phyloP scores from a whole-genome alignment of 345 rosid genomes.

The Hibiscus tridactylites region DNA sequence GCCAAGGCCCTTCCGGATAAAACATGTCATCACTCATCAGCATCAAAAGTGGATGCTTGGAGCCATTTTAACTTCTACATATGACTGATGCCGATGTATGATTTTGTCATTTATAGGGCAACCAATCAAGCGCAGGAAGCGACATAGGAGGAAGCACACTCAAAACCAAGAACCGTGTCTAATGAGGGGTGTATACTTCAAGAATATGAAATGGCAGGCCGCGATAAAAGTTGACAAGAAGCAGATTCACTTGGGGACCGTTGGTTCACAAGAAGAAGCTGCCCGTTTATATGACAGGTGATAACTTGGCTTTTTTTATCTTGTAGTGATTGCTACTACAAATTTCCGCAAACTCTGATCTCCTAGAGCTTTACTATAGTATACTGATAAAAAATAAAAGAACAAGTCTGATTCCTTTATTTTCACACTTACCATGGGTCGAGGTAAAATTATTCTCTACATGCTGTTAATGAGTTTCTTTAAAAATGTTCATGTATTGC shows the following conservation, averaged over 20 bases:
- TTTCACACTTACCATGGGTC: not conserved
- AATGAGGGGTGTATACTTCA: constrained; percentile 98
- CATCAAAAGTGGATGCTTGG: not conserved
- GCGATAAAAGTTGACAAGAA: constrained; percentile 96
- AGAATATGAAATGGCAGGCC: constrained; percentile 99
- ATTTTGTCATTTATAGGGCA: constrained; percentile 41
- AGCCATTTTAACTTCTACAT: not conserved
- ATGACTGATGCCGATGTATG: not conserved
- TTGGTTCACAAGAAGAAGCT: constrained; percentile 90
- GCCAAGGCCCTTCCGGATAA: not conserved
- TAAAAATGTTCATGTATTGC: not conserved
- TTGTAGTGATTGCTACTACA: not conserved
- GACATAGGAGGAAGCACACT: constrained; percentile 73
- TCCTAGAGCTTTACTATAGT: not conserved
- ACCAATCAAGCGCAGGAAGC: constrained; percentile 84
- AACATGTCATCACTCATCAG: not conserved
- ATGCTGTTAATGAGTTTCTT: not conserved
- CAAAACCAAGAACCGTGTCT: constrained; percentile 88
- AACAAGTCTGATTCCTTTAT: no score
- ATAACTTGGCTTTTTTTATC: not conserved
- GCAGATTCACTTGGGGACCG: constrained; percentile 94
- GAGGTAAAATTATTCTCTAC: not conserved
- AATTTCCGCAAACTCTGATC: not conserved
- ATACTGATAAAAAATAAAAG: not conserved
- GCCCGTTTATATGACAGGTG: constrained; percentile 92